These are phyloP conservation scores for Flaveria floridana DNA, from an alignment of 140 eudicot genomes.

Conservation along the genomic window DNA sequence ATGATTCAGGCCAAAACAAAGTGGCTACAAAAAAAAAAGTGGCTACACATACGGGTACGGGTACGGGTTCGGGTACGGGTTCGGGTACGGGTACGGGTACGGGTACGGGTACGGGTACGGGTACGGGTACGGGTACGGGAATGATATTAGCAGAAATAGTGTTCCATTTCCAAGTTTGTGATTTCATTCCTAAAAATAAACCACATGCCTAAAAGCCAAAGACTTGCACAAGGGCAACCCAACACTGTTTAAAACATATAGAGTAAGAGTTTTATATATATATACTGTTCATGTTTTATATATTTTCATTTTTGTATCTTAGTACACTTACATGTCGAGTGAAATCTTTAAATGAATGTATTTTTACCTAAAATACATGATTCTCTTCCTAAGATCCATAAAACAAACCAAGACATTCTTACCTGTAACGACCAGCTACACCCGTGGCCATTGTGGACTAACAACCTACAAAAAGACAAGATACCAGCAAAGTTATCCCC, in stretches of 20 bases:
- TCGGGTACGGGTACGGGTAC: too few species aligned
- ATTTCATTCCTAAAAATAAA: not conserved
- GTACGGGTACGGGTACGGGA: too few species aligned
- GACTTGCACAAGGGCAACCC: not conserved
- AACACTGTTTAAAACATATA: not conserved
- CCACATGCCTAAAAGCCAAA: not conserved
- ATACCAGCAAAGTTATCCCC: constrained; percentile 16
- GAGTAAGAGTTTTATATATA: not conserved
- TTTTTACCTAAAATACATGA: constrained; percentile 4
- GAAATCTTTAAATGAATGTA: constrained; percentile 6
- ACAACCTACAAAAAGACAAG: constrained; percentile 64
- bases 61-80: too few species aligned
- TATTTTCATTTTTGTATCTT: not conserved
- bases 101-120: too few species aligned
- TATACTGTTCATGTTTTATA: not conserved
- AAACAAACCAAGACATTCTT: constrained; percentile 11
- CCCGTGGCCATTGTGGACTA: constrained; percentile 97
- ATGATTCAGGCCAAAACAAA: too few species aligned
- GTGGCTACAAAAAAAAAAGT: too few species aligned
- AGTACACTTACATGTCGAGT: not conserved
- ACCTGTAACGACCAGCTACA: constrained; percentile 32
- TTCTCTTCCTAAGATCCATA: constrained; percentile 12
- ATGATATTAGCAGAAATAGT: too few species aligned
- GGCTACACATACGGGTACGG: too few species aligned
- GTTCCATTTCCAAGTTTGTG: not conserved